These are phyloP conservation scores for Lineolata rhizophorae DNA, from an alignment of 495 filamentous ascomycete genomes.

Conservation along the genomic window DNA sequence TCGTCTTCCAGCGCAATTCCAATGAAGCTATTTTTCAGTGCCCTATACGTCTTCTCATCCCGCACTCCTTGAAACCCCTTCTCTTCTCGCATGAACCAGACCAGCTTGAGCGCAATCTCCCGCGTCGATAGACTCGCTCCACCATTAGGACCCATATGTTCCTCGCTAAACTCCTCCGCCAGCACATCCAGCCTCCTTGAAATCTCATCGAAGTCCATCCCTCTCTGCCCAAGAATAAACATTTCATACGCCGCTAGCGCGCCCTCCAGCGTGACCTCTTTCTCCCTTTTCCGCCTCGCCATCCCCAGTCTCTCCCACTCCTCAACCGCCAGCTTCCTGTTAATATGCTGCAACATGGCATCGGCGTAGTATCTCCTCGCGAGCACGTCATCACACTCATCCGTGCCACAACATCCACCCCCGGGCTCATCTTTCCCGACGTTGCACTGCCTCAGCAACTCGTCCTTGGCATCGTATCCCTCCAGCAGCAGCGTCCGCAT, in stretches of 20 bases:
- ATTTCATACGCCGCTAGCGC: conserved; percentile 70
- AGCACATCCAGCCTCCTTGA: conserved; percentile 38
- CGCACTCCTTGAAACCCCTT: conserved; percentile 47
- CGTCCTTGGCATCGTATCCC: conserved; percentile 81
- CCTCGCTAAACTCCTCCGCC: conserved; percentile 25
- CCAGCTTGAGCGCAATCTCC: conserved; percentile 41
- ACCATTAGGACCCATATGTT: too few species aligned
- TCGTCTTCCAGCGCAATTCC: conserved; percentile 39
- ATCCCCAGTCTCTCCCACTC: conserved; percentile 48
- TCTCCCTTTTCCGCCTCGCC: too few species aligned
- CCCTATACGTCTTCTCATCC: conserved; percentile 42
- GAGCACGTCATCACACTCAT: conserved; percentile 50
- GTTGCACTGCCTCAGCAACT: conserved; percentile 40
- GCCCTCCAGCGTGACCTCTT: conserved; percentile 40
- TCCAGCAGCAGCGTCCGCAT: conserved; percentile 42
- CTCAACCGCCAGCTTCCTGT: conserved; percentile 53
- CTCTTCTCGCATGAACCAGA: conserved; percentile 38
- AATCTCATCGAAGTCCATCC: conserved; percentile 56
- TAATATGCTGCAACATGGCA: conserved; percentile 52
- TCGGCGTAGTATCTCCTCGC: conserved; percentile 68
- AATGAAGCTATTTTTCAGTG: conserved; percentile 67
- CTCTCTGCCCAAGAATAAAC: conserved; percentile 50
- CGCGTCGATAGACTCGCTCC: conserved; percentile 33
- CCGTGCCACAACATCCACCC: too few species aligned
- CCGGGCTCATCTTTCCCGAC: too few species aligned